phyloP scores from a whole-genome alignment of 2,329 filamentous ascomycete genomes.

The Capronia epimyces region DNA sequence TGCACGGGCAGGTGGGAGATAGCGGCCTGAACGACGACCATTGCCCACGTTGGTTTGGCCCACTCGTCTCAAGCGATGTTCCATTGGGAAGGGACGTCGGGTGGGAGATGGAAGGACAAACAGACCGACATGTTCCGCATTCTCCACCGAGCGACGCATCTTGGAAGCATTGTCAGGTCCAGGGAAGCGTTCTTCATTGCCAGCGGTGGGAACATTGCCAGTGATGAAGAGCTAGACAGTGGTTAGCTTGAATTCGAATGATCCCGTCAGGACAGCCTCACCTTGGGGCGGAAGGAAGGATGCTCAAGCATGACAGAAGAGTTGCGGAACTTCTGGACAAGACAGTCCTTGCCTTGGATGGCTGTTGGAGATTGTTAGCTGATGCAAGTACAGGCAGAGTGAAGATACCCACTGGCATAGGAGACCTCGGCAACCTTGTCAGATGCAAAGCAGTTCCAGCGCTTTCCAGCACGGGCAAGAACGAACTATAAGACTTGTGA shows the following conservation, averaged over 20 bases:
- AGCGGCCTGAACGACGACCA: slow-evolving; percentile 10
- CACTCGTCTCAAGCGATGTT: slow-evolving; percentile 3
- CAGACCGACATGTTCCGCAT: slow-evolving; percentile 75
- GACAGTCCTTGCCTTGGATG: slow-evolving; percentile 84
- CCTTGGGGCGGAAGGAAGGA: slow-evolving; percentile 76
- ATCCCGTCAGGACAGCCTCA: slow-evolving; percentile 35
- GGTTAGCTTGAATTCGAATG: slow-evolving; percentile 7
- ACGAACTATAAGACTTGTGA: slow-evolving; percentile 65
- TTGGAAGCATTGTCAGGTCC: slow-evolving; percentile 78
- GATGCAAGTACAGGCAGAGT: neutral
- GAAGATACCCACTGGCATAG: slow-evolving; percentile 70
- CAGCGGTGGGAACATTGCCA: slow-evolving; percentile 49
- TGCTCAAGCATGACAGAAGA: slow-evolving; percentile 91
- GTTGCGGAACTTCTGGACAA: slow-evolving; percentile 94
- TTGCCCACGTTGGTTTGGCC: slow-evolving; percentile 1
- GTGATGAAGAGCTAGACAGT: slow-evolving; percentile 50
- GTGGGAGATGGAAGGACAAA: slow-evolving; percentile 25
- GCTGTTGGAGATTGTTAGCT: slow-evolving; percentile 45
- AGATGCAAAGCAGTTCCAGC: slow-evolving; percentile 74
- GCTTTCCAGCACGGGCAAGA: slow-evolving; percentile 61
- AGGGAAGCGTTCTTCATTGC: slow-evolving; percentile 70
- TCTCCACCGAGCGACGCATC: slow-evolving; percentile 80
- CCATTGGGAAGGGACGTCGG: neutral
- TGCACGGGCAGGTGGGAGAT: slow-evolving; percentile 19
- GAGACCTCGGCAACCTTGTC: slow-evolving; percentile 85